phyloP scores from a whole-genome alignment of 768 basidiomycete species.

The Pisolithus microcarpus region DNA sequence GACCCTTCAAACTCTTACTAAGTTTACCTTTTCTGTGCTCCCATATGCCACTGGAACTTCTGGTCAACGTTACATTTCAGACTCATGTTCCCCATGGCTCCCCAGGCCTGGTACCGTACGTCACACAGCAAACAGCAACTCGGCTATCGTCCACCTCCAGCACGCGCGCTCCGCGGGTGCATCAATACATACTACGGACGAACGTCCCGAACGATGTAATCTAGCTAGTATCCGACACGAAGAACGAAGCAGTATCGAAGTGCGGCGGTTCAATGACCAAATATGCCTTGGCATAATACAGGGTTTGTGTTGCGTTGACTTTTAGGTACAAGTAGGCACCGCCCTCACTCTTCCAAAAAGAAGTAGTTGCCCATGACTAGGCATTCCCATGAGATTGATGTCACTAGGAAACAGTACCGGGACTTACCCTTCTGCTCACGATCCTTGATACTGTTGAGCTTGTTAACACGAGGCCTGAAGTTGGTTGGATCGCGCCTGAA shows the following conservation, averaged over 20 bases:
- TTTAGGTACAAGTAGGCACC: not conserved
- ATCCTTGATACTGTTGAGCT: conserved; percentile 78
- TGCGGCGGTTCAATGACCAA: not conserved
- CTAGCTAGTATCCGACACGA: not conserved
- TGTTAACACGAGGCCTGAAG: conserved; percentile 85
- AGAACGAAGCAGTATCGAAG: not conserved
- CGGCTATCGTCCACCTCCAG: too few relatives aligned
- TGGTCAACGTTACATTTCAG: too few relatives aligned
- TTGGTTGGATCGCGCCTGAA: conserved; percentile 98
- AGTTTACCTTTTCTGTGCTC: not conserved
- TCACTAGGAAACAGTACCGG: not conserved
- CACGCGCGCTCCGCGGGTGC: too few relatives aligned
- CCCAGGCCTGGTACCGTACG: too few relatives aligned
- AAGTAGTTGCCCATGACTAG: conserved; percentile 81
- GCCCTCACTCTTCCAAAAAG: conserved; percentile 75
- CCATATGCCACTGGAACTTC: too few relatives aligned
- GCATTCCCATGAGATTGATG: conserved; percentile 8
- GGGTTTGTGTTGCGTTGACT: not conserved
- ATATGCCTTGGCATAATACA: not conserved
- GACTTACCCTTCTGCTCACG: conserved; percentile 74
- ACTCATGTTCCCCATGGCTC: too few relatives aligned
- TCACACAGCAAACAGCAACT: too few relatives aligned
- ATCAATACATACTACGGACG: too few relatives aligned
- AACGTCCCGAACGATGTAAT: not conserved
- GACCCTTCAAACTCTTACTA: too few relatives aligned